A percentile compares a stretch with the other conserved stretches of the same genome.
Evolutionary conservation across 164 flowering plant species (phyloP).

Genomic region (Liquidambar formosana): DNA sequence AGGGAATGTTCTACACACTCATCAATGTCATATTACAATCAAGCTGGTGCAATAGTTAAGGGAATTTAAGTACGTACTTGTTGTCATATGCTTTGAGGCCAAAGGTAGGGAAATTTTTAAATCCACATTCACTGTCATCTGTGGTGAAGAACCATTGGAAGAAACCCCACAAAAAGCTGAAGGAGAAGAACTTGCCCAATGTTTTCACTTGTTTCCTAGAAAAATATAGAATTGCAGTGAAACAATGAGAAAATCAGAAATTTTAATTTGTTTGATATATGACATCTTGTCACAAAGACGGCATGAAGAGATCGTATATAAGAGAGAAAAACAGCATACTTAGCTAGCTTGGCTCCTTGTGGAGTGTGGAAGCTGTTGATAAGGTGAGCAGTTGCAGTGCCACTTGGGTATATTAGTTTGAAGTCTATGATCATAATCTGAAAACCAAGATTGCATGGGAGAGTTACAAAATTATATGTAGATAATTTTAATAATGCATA

Average conservation of each 20-base stretch:
- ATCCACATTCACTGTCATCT: constrained; percentile 31
- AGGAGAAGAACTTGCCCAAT: constrained; percentile 32
- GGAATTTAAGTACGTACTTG: constrained; percentile 10
- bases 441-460: too few relatives aligned
- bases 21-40: too few relatives aligned
- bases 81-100: constrained; percentile 23
- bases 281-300: not conserved
- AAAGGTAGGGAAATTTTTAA: constrained; percentile 27
- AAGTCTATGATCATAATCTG: constrained; percentile 39
- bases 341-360: constrained; percentile 37
- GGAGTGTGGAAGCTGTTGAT: constrained; percentile 51
- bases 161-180: constrained; percentile 43
- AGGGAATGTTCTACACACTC: too few relatives aligned
- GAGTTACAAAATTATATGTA: too few relatives aligned
- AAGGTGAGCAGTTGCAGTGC: constrained; percentile 47
- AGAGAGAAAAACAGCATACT: constrained; percentile 14
- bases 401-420: constrained; percentile 43
- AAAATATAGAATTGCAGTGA: not conserved
- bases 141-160: constrained; percentile 53
- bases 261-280: too few relatives aligned
- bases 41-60: too few relatives aligned
- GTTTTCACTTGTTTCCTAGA: constrained; percentile 28
- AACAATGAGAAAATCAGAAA: not conserved
- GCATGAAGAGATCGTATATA: not conserved
- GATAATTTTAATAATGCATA: too few relatives aligned